Conservation (phyloP, 108 stramenopile species). For the Cylindrotheca closterium region DNA sequence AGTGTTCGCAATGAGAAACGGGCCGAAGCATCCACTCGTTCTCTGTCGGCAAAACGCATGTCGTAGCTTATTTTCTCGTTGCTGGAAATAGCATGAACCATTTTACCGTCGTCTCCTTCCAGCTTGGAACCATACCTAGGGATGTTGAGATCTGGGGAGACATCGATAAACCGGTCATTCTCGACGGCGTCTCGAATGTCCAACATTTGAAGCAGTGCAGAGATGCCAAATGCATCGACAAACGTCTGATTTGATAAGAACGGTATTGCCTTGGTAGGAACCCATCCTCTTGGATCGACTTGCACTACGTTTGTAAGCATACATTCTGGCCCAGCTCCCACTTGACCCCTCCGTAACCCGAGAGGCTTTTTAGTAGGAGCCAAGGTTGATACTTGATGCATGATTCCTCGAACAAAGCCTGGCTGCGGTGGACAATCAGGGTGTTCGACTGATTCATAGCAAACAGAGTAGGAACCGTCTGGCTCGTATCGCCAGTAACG, state of each 20-base stretch:
- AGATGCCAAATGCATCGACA: slow-evolving; percentile 75
- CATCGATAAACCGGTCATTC: slow-evolving; percentile 62
- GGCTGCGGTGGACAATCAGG: slow-evolving; percentile 62
- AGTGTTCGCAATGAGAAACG: slow-evolving; percentile 10
- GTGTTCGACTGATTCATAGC: slow-evolving; percentile 79
- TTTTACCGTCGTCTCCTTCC: slow-evolving; percentile 1
- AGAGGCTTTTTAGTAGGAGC: slow-evolving; percentile 46
- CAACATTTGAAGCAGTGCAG: slow-evolving; percentile 79
- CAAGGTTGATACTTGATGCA: slow-evolving; percentile 87
- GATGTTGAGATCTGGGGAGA: slow-evolving; percentile 36
- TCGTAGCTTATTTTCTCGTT: slow-evolving; percentile 35
- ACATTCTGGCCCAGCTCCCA: slow-evolving; percentile 56
- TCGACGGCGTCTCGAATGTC: slow-evolving; percentile 86
- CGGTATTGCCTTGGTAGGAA: slow-evolving; percentile 54
- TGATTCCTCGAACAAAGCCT: slow-evolving; percentile 81
- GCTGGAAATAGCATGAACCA: neutral
- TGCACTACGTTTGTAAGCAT: slow-evolving; percentile 83
- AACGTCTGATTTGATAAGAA: slow-evolving; percentile 62
- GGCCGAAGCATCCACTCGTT: slow-evolving; percentile 23
- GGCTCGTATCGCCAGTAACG: slow-evolving; percentile 91
- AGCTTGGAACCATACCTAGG: neutral
- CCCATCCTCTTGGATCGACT: slow-evolving; percentile 91
- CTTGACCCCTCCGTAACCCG: slow-evolving; percentile 12
- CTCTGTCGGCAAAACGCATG: slow-evolving; percentile 30
- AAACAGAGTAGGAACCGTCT: slow-evolving; percentile 87